phyloP scores from a whole-genome alignment of 495 filamentous ascomycete genomes.

The Hyaloscypha hepaticicola region DNA sequence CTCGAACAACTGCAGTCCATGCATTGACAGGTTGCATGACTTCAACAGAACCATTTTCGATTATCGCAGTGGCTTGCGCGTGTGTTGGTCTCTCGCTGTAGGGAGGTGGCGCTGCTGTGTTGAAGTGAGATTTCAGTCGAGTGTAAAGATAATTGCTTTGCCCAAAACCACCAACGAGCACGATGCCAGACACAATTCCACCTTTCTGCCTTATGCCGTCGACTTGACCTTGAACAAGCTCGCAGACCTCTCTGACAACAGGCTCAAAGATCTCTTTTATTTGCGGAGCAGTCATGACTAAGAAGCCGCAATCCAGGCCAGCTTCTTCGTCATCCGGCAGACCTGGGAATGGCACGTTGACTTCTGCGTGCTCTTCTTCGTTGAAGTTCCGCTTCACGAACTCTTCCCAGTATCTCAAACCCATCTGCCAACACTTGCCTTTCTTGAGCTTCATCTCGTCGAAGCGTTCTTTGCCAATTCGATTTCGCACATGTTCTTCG shows the following conservation, averaged over 20 bases:
- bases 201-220: constrained; percentile 57
- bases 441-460: constrained; percentile 60
- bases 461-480: constrained; percentile 55
- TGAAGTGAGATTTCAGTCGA: constrained; percentile 63
- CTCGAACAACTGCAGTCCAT: constrained; percentile 73
- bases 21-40: constrained; percentile 76
- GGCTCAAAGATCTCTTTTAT: constrained; percentile 66
- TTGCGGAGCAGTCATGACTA: constrained; percentile 59
- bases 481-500: constrained; percentile 62
- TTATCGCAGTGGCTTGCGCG: constrained; percentile 39
- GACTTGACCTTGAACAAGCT: constrained; percentile 60
- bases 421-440: constrained; percentile 71
- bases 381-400: constrained; percentile 75
- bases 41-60: constrained; percentile 54
- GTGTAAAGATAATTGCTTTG: constrained; percentile 68
- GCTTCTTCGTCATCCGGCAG: constrained; percentile 65
- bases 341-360: constrained; percentile 72
- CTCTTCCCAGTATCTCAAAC: constrained; percentile 62
- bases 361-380: constrained; percentile 66
- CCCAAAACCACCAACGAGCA: constrained; percentile 70
- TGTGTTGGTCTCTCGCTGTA: constrained; percentile 66
- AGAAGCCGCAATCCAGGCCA: constrained; percentile 62
- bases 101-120: constrained; percentile 59
- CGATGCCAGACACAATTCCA: constrained; percentile 63
- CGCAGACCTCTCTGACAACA: constrained; percentile 60